Evolutionary conservation across 164 flowering plant genomes (phyloP).

Genomic region (Liriodendron chinense): DNA sequence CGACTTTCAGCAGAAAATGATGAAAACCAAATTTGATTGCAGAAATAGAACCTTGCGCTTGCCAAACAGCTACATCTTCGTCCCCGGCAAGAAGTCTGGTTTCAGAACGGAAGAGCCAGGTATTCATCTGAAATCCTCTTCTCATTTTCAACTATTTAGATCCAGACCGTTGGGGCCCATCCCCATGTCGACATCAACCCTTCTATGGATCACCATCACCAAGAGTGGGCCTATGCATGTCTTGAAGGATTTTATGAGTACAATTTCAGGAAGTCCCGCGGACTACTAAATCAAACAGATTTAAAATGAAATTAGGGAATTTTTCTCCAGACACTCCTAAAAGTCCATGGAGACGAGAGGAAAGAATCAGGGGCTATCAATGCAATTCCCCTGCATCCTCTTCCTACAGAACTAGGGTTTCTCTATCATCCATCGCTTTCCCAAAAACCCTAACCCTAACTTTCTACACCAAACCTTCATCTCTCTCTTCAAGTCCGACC

Average conservation of each 20-base stretch:
- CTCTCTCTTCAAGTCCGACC: neutral
- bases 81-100: slow-evolving; percentile 86
- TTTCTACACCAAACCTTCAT: neutral
- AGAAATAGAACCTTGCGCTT: slow-evolving; percentile 78
- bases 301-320: too few relatives aligned
- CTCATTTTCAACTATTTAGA: neutral
- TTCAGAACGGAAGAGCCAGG: slow-evolving; percentile 91
- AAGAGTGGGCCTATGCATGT: too few relatives aligned
- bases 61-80: slow-evolving; percentile 73
- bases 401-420: neutral
- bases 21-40: slow-evolving; percentile 16
- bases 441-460: neutral
- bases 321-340: too few relatives aligned
- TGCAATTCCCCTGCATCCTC: neutral
- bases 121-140: slow-evolving; percentile 11
- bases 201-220: too few relatives aligned
- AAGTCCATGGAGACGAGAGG: too few relatives aligned
- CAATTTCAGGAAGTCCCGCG: too few relatives aligned
- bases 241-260: too few relatives aligned
- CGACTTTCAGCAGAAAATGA: neutral
- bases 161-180: neutral
- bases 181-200: neutral
- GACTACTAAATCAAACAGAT: too few relatives aligned
- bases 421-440: neutral
- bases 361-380: too few relatives aligned